Evolutionary conservation across 768 basidiomycete species (phyloP).

Genomic region (Scleroderma citrinum): DNA sequence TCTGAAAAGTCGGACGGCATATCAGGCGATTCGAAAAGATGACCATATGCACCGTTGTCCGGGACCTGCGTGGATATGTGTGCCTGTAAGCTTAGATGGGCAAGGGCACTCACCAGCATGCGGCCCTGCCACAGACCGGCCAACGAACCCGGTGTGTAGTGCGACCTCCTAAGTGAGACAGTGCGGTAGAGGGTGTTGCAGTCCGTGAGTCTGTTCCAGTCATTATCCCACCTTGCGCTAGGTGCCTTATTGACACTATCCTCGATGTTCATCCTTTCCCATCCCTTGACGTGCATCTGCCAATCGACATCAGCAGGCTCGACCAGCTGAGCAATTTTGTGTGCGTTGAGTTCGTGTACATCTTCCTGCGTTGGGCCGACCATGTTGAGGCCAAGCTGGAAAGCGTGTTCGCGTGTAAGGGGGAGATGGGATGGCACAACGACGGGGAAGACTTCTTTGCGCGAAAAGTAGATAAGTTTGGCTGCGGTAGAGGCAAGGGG

Average conservation of each 20-base stretch:
- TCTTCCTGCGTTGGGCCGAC: conserved; percentile 51
- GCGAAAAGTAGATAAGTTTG: conserved; percentile 56
- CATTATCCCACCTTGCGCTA: conserved; percentile 48
- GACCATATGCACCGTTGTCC: conserved; percentile 11
- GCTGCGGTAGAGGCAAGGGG: conserved; percentile 55
- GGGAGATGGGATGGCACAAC: conserved; percentile 34
- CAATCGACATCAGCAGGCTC: conserved; percentile 14
- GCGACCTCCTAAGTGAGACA: conserved; percentile 24
- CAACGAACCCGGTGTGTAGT: conserved; percentile 48
- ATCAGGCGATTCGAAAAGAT: conserved; percentile 15
- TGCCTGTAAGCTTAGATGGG: conserved; percentile 23
- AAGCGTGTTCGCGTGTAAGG: conserved; percentile 26
- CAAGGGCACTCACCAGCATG: conserved; percentile 44
- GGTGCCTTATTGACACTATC: conserved; percentile 22
- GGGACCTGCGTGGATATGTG: conserved; percentile 33
- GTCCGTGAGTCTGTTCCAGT: conserved; percentile 48
- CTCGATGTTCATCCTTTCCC: conserved; percentile 20
- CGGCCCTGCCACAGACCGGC: conserved; percentile 59
- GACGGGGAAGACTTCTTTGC: conserved; percentile 45
- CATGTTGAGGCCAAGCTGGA: conserved; percentile 18
- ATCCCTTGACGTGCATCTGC: conserved; percentile 17
- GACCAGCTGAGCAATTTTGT: conserved; percentile 30
- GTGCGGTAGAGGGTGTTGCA: conserved; percentile 37
- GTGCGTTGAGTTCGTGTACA: conserved; percentile 49
- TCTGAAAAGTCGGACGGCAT: conserved; percentile 31